These are phyloP conservation scores for Passalora sequoiae DNA, from an alignment of 2,329 filamentous ascomycete genomes.

Conservation along the genomic window DNA sequence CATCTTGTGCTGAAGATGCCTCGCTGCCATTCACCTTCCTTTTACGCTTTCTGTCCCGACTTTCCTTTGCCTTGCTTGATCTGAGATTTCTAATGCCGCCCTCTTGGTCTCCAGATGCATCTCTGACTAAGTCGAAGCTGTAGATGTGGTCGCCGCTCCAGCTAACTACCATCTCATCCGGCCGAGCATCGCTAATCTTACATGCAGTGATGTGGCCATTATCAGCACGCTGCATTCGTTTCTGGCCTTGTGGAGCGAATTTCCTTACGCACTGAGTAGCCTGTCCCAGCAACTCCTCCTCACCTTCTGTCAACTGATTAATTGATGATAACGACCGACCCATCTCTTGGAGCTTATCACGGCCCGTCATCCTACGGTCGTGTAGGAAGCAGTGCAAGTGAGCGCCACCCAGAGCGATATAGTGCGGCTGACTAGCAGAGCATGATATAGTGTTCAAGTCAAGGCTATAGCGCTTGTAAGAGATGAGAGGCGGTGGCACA, in stretches of 20 bases:
- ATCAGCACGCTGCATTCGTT: constrained; percentile 48
- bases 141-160: constrained; percentile 59
- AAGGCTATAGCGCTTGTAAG: constrained; percentile 58
- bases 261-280: constrained; percentile 62
- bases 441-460: constrained; percentile 66
- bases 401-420: constrained; percentile 64
- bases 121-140: constrained; percentile 58
- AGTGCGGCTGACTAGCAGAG: constrained; percentile 61
- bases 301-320: constrained; percentile 39
- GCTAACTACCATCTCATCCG: constrained; percentile 62
- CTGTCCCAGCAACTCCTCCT: constrained; percentile 52
- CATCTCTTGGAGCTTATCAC: constrained; percentile 52
- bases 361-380: constrained; percentile 62
- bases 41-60: constrained; percentile 52
- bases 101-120: constrained; percentile 43
- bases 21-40: constrained; percentile 44
- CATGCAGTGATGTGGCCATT: constrained; percentile 64
- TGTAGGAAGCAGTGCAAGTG: constrained; percentile 65
- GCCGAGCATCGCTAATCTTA: constrained; percentile 64
- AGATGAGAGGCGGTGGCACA: constrained; percentile 60
- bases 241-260: constrained; percentile 59
- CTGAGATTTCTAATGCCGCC: constrained; percentile 4
- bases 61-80: constrained; percentile 16
- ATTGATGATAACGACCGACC: constrained; percentile 45
- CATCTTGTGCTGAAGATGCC: constrained; percentile 36